Conservation (phyloP, 2,329 filamentous ascomycete genomes). For the Lachnellula cervina region DNA sequence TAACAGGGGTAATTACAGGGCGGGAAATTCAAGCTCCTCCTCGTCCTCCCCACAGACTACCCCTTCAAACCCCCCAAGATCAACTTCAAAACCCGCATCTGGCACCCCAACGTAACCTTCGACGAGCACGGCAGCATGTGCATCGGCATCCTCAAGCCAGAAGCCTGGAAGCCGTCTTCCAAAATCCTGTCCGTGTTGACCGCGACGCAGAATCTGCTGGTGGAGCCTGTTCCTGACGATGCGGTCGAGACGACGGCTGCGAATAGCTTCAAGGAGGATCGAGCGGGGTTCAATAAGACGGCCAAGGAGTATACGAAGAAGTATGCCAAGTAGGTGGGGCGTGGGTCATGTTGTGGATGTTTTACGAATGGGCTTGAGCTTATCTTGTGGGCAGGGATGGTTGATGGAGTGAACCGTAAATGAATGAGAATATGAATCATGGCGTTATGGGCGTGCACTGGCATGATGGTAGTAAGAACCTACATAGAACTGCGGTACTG, state of each 20-base stretch:
- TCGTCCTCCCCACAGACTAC: slow-evolving; percentile 65
- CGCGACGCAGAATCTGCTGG: slow-evolving; percentile 59
- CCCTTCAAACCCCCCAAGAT: slow-evolving; percentile 70
- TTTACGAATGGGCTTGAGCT: background rate
- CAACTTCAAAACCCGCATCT: slow-evolving; percentile 68
- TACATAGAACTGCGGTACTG: no score
- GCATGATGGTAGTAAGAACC: no score
- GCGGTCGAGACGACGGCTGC: slow-evolving; percentile 65
- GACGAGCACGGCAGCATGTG: slow-evolving; percentile 73
- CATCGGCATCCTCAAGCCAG: slow-evolving; percentile 63
- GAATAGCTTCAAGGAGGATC: slow-evolving; percentile 62
- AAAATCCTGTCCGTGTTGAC: slow-evolving; percentile 61
- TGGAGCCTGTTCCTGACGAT: slow-evolving; percentile 66
- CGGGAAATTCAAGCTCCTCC: slow-evolving; percentile 60
- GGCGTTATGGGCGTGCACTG: no score
- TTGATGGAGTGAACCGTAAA: background rate
- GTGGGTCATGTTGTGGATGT: background rate
- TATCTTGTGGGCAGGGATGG: background rate
- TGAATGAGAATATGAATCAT: no score
- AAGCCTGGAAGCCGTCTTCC: slow-evolving; percentile 70
- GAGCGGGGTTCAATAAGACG: slow-evolving; percentile 57
- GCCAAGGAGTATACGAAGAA: slow-evolving; percentile 64
- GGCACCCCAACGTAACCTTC: slow-evolving; percentile 71
- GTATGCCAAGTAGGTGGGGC: slow-evolving; percentile 45
- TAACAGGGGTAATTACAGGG: slow-evolving; percentile 37